A percentile compares a stretch with the other conserved stretches of the same genome.
Conservation (phyloP, 2,329 filamentous ascomycete species). For the Fusarium heterosporum region DNA sequence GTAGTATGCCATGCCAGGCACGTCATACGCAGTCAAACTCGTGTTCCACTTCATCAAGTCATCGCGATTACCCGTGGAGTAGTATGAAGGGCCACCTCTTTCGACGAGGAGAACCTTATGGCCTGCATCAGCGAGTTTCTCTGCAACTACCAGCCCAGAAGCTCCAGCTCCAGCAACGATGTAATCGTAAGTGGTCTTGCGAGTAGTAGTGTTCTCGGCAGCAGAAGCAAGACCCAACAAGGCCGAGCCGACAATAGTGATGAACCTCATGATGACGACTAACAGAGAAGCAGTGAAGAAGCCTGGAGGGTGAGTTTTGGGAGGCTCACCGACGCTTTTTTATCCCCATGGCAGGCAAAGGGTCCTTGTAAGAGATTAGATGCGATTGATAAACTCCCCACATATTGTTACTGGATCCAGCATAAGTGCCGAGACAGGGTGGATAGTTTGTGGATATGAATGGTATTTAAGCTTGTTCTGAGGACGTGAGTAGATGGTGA, state of each 20-base stretch:
- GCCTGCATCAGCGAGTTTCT: conserved; percentile 68
- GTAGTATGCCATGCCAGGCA: conserved; percentile 76
- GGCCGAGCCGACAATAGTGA: conserved; percentile 14
- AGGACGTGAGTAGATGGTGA: conserved; percentile 15
- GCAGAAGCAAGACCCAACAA: conserved; percentile 31
- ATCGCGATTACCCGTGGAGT: conserved; percentile 70
- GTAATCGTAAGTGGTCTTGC: conserved; percentile 38
- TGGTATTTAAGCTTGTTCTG: conserved; percentile 31
- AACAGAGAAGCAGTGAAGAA: neutral
- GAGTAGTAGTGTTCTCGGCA: conserved; percentile 12
- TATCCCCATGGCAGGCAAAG: neutral
- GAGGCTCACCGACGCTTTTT: neutral
- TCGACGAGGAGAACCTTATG: conserved; percentile 72
- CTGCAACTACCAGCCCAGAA: conserved; percentile 40
- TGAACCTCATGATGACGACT: conserved; percentile 27
- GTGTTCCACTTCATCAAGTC: conserved; percentile 68
- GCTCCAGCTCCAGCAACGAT: conserved; percentile 42
- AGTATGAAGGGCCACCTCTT: conserved; percentile 69
- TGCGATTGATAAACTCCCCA: conserved; percentile 41
- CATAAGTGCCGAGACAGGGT: conserved; percentile 23
- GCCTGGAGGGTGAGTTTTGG: neutral
- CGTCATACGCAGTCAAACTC: conserved; percentile 75
- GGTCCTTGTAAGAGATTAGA: conserved; percentile 34
- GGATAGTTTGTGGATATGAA: conserved; percentile 30
- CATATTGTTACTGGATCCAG: conserved; percentile 12